Evolutionary conservation across 495 filamentous ascomycete species (phyloP).

Genomic region (Bombardia bombarda): DNA sequence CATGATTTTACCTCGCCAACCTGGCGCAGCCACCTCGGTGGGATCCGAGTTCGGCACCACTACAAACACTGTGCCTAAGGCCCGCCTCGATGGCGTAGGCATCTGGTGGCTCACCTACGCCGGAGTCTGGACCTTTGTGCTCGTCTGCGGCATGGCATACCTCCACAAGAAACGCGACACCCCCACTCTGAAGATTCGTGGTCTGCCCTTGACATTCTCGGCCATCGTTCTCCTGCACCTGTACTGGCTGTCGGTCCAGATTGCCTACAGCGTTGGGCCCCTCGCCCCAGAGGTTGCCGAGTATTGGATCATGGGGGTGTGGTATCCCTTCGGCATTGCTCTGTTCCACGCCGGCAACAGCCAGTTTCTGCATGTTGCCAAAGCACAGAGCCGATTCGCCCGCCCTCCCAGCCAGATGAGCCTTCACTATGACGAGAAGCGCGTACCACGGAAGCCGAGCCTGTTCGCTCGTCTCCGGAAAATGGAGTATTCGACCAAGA

Average conservation of each 20-base stretch:
- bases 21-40: background rate
- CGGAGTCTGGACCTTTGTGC: slow-evolving; percentile 46
- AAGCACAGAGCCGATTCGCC: slow-evolving; percentile 39
- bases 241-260: slow-evolving; percentile 52
- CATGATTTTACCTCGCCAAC: too few relatives aligned
- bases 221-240: slow-evolving; percentile 55
- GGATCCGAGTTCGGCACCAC: slow-evolving; percentile 28
- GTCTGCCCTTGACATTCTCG: slow-evolving; percentile 49
- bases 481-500: slow-evolving; percentile 38
- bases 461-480: slow-evolving; percentile 11
- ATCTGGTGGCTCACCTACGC: slow-evolving; percentile 28
- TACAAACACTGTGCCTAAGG: slow-evolving; percentile 16
- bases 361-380: slow-evolving; percentile 57
- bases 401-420: slow-evolving; percentile 14
- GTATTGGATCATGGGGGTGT: slow-evolving; percentile 71
- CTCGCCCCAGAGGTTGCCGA: slow-evolving; percentile 41
- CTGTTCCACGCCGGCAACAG: slow-evolving; percentile 63
- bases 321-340: slow-evolving; percentile 61
- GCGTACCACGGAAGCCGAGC: background rate
- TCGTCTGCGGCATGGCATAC: slow-evolving; percentile 45
- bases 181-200: slow-evolving; percentile 56
- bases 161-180: slow-evolving; percentile 47
- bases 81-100: slow-evolving; percentile 17
- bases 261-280: slow-evolving; percentile 53
- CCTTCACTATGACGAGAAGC: slow-evolving; percentile 20